These are phyloP conservation scores for Diplodia corticola DNA, from an alignment of 2,329 filamentous ascomycete genomes.

Conservation along the genomic window DNA sequence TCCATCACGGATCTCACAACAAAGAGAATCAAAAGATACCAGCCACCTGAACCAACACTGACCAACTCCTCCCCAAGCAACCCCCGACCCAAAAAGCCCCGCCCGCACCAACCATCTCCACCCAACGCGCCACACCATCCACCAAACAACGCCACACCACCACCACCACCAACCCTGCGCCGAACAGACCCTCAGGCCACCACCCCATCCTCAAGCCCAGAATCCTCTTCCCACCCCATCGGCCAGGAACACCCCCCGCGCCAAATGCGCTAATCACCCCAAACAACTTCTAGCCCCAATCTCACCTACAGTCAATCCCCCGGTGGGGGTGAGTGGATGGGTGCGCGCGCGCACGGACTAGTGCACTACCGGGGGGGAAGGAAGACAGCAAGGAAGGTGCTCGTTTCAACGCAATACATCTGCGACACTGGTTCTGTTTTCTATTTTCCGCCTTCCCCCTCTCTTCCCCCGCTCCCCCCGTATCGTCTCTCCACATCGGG, in stretches of 20 bases:
- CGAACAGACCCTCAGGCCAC: neutral
- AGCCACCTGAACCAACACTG: too few species aligned
- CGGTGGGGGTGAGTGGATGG: too few species aligned
- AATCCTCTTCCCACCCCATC: neutral
- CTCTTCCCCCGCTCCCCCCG: neutral
- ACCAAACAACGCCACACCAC: neutral
- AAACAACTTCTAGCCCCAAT: neutral
- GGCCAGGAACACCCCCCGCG: neutral
- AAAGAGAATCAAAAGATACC: too few species aligned
- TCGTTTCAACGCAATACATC: neutral
- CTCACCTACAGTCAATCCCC: neutral
- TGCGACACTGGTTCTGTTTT: neutral
- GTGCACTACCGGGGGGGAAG: too few species aligned
- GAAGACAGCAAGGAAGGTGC: neutral
- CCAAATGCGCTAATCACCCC: neutral
- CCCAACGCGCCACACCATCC: neutral
- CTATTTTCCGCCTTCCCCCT: too few species aligned
- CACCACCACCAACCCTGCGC: neutral
- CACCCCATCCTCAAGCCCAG: neutral
- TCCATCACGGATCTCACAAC: too few species aligned
- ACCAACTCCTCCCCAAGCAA: too few species aligned
- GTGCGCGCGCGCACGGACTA: neutral
- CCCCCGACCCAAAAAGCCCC: neutral
- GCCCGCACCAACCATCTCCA: neutral
- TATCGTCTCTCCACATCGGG: neutral